Evolutionary conservation across 345 rosid species (phyloP).

Genomic region (Populus nigra): DNA sequence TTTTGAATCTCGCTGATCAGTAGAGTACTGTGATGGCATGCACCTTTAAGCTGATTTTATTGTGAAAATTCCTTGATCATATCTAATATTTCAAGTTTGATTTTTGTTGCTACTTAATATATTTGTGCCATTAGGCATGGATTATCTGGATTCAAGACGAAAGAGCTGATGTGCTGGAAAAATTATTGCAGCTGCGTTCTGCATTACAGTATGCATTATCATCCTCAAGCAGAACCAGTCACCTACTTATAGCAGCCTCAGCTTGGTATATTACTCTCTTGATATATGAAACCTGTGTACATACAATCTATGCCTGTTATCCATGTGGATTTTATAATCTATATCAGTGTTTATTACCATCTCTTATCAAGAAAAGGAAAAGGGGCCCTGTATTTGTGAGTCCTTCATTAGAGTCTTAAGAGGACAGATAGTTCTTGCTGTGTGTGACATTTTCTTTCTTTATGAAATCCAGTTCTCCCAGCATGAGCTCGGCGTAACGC

Average conservation of each 20-base stretch:
- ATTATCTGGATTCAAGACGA: slow-evolving; percentile 7
- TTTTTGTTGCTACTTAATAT: not conserved
- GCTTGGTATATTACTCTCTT: not conserved
- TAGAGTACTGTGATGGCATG: not conserved
- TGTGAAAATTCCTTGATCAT: not conserved
- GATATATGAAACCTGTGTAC: not conserved
- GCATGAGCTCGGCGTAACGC: slow-evolving; percentile 9
- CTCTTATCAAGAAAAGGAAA: not conserved
- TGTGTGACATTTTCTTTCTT: not conserved
- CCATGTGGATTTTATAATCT: not conserved
- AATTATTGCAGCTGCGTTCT: not conserved
- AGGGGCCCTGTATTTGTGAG: not conserved
- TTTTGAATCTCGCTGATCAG: not conserved
- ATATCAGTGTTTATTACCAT: not conserved
- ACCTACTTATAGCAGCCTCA: not conserved
- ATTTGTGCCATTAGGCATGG: slow-evolving; percentile 7
- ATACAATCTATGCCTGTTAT: not conserved
- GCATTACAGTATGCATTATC: slow-evolving; percentile 6
- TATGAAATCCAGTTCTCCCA: slow-evolving; percentile 10
- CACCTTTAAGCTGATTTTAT: not conserved
- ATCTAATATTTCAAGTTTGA: not conserved
- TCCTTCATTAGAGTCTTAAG: not conserved
- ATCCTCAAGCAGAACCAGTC: slow-evolving; percentile 1
- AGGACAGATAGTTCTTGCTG: not conserved
- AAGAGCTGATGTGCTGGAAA: slow-evolving; percentile 3